Base-by-base conservation (phyloP, 805 yeast species). In the Saccharomyces cerevisiae region DNA sequence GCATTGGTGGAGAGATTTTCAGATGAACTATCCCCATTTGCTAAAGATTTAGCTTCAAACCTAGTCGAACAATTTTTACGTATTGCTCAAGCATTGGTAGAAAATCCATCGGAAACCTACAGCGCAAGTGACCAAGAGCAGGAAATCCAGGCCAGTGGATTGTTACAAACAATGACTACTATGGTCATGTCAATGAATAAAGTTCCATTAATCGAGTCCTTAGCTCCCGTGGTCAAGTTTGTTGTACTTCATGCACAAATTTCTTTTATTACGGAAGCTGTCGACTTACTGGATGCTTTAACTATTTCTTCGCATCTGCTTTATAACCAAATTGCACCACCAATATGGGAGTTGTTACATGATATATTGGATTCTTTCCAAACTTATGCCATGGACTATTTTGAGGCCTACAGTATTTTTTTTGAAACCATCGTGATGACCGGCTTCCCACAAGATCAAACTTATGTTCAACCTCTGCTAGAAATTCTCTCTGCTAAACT, bases 1-100 rank as follows among this genome's bases (percentile, higher is more conserved):
- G 90, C 89, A 54, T 89, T 94, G 67, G 97, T 94, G 32, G 96
- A 90, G 64, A 79, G 81, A 56, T 95, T 88, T 70, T 79, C 96
- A 1, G 85, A 81, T 54, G 95, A 92, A 70, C 76, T 94, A 58
- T 89, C 90, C 50, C 97, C 98, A 21, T 92, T 88, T 71, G 92
- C 96, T 6, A 71, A 77, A 26, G 85, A 85, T 56, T 70, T 87
- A 52, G 84, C 84, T 3, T 66, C 72, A 5, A 83, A 80, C 56
- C 72, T 87, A 57, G 81, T 79, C 4, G 79, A 78, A 21, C 90
- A 87, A 62, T 85, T 85, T 60, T 59, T 82, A 47, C 75, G 71
- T 51, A 61, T 83, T 46, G 83, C 86, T 3, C 73, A 73, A 46
- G 87, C 85, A 29, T 68, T 83, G 53, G 65, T 81, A 55, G 87